Evolutionary conservation across 1,139 yeast genomes (phyloP), one percentile per base, ranked within the genome.

Genomic region (Kodamaea plutei): DNA sequence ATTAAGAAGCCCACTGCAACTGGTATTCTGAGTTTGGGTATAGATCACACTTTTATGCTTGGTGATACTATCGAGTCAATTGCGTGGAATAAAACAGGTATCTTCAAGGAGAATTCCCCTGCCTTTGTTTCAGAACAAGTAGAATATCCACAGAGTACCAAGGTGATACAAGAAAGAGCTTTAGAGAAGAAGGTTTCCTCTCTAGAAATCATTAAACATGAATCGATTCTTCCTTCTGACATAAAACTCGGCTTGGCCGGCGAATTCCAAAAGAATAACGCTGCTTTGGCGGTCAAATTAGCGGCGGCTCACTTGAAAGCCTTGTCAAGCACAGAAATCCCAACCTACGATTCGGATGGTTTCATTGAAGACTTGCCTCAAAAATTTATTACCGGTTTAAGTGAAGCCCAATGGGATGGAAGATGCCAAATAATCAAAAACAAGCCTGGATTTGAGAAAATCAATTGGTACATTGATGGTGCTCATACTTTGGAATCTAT

Each of bases 71-170:
- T 93, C 29, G 89, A 79, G 41, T 83, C 88, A 37, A 93, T 93
- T 46, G 88, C 97, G 2, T 87, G 96, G 94, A 91, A 93, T 58
- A 93, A 93, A 58, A 83, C 91, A 11, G 99, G 98, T 0, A 93
- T 93, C 32, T 87, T 83, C 63, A 93, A 91, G 51, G 44, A 56
- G 4, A 75, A 69, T 3, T 64, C 76, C 1, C 78, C 80, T 1
- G 95, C 95, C 0, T 72, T 79, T 36, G 85, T 84, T 0, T 60
- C 66, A 11, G 69, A 68, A 26, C 87, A 79, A 49, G 68, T 74
- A 6, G 72, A 69, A 26, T 58, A 61, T 38, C 73, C 74, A 1
- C 64, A 62, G 10, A 77, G 79, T 1, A 55, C 84, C 34, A 47
- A 61, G 23, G 74, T 79, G 3, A 61, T 83, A 27, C 48, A 61